Evolutionary conservation across 2,329 filamentous ascomycete genomes (phyloP).

Genomic region (Bertia moriformis): DNA sequence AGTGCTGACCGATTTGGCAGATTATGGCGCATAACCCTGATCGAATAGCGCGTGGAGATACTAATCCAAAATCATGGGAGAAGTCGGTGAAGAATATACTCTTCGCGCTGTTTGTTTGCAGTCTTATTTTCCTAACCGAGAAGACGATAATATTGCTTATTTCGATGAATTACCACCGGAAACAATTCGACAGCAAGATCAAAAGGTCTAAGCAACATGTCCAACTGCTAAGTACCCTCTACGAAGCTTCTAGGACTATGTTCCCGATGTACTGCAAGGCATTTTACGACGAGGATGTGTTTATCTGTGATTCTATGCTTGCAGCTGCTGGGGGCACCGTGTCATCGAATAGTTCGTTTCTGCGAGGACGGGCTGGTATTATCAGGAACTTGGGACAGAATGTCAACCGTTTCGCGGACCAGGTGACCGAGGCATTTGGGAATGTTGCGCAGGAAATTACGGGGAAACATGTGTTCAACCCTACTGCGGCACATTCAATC

Average conservation of each 20-base stretch:
- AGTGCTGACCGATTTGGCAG: no score
- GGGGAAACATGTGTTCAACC: slow-evolving; percentile 49
- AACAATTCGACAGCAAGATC: slow-evolving; percentile 37
- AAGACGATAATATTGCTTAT: slow-evolving; percentile 49
- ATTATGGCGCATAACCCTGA: slow-evolving; percentile 40
- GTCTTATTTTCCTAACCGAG: slow-evolving; percentile 40
- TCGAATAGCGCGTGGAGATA: slow-evolving; percentile 14
- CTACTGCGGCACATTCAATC: slow-evolving; percentile 42
- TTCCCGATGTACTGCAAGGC: slow-evolving; percentile 51
- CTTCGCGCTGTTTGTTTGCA: slow-evolving; percentile 37
- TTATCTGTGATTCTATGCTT: slow-evolving; percentile 38
- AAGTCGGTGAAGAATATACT: slow-evolving; percentile 40
- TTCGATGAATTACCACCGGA: slow-evolving; percentile 54
- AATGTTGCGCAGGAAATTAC: slow-evolving; percentile 51
- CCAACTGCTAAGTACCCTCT: slow-evolving; percentile 28
- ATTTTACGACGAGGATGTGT: slow-evolving; percentile 47
- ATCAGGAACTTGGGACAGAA: slow-evolving; percentile 21
- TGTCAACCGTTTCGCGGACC: slow-evolving; percentile 41
- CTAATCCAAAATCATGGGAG: slow-evolving; percentile 28
- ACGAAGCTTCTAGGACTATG: slow-evolving; percentile 28
- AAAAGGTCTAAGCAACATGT: slow-evolving; percentile 27
- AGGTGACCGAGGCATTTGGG: slow-evolving; percentile 47
- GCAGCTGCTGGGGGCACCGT: slow-evolving; percentile 10
- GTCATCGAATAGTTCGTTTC: background rate
- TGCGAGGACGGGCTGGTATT: no score